A percentile compares a stretch with the other conserved stretches of the same genome.
These are phyloP conservation scores for Pugionium cornutum DNA, from an alignment of 345 rosid genomes.

Conservation along the genomic window DNA sequence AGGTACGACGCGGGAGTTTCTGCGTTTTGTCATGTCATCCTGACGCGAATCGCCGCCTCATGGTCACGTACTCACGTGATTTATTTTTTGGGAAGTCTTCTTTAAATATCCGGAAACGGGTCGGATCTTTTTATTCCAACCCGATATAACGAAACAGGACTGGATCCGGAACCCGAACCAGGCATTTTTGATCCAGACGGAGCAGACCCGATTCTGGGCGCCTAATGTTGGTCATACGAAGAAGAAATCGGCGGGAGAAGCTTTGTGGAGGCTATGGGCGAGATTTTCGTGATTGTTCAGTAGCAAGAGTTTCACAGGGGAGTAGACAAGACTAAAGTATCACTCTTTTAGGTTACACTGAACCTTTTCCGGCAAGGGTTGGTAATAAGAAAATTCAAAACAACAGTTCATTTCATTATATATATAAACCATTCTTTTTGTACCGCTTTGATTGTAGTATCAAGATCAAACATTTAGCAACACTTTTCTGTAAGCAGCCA, in stretches of 20 bases:
- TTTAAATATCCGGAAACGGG: background rate
- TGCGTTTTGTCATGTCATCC: background rate
- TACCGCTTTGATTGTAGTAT: background rate
- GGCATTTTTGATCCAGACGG: background rate
- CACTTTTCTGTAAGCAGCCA: background rate
- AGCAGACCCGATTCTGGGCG: background rate
- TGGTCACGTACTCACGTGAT: conserved; percentile 21
- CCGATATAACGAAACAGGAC: background rate
- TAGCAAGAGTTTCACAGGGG: conserved; percentile 61
- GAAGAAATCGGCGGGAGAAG: conserved; percentile 21
- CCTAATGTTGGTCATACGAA: background rate
- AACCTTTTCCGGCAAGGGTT: conserved; percentile 14
- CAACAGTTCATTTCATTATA: background rate
- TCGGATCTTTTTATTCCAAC: conserved; percentile 6
- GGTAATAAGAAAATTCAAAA: conserved; percentile 11
- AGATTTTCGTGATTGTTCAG: conserved; percentile 66
- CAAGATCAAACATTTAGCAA: background rate
- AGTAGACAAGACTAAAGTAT: conserved; percentile 48
- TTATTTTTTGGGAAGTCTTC: background rate
- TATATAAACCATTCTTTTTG: conserved; percentile 2
- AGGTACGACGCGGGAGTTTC: conserved; percentile 17
- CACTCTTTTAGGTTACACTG: conserved; percentile 2
- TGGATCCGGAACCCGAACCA: background rate
- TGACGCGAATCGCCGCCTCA: background rate
- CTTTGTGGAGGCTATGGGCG: conserved; percentile 71